Conservation (phyloP, 139 green algal species). For the Tetradesmus lagerheimii region DNA sequence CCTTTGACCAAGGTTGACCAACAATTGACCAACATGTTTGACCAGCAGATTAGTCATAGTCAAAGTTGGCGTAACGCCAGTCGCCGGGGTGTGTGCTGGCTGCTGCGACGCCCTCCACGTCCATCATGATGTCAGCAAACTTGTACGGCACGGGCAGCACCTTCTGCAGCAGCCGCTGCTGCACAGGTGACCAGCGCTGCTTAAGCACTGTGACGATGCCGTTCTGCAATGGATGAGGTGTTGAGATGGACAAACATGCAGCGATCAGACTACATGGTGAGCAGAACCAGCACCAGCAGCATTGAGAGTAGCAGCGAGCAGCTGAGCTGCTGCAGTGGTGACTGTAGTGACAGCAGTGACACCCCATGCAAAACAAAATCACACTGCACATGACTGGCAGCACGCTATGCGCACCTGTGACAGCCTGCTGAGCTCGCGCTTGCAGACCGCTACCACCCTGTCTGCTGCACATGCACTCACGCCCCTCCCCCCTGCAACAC, state of each 20-base stretch:
- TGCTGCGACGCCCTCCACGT: slow-evolving; percentile 58
- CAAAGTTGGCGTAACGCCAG: slow-evolving; percentile 62
- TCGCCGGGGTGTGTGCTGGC: slow-evolving; percentile 64
- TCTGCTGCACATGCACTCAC: too few relatives aligned
- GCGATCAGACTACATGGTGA: too few relatives aligned
- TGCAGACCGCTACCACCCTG: slow-evolving; percentile 18
- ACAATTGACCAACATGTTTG: not conserved
- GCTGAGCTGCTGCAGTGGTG: too few relatives aligned
- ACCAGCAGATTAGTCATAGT: slow-evolving; percentile 54
- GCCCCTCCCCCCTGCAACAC: too few relatives aligned
- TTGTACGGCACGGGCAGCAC: slow-evolving; percentile 50
- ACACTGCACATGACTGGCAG: too few relatives aligned
- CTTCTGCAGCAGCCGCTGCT: slow-evolving; percentile 54
- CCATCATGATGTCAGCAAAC: slow-evolving; percentile 53
- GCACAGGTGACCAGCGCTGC: slow-evolving; percentile 49
- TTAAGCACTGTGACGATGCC: slow-evolving; percentile 43
- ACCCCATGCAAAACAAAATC: too few relatives aligned
- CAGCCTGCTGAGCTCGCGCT: slow-evolving; percentile 40
- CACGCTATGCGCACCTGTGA: slow-evolving; percentile 41
- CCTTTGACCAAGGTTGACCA: not conserved
- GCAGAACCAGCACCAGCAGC: too few relatives aligned
- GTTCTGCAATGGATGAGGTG: not conserved
- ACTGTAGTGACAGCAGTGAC: too few relatives aligned
- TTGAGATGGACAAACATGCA: not conserved
- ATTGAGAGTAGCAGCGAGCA: too few relatives aligned